A percentile compares a stretch with the other conserved stretches of the same genome.
Evolutionary conservation across 345 rosid species (phyloP).

Genomic region (Eucalyptus cloeziana): DNA sequence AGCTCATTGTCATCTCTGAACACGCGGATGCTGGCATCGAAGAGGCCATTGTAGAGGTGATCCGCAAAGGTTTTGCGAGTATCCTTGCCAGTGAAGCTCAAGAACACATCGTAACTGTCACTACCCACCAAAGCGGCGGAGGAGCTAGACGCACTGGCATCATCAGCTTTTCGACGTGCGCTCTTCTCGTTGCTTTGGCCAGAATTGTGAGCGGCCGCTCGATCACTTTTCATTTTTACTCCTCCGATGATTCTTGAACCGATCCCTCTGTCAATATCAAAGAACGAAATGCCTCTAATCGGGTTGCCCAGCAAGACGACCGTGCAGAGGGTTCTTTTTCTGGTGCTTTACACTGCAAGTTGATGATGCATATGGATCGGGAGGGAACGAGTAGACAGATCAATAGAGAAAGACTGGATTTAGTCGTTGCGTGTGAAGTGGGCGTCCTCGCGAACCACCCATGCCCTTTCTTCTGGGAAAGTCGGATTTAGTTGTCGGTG

Average conservation of each 20-base stretch:
- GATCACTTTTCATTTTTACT: neutral
- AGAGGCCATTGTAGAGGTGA: neutral
- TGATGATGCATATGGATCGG: too few relatives aligned
- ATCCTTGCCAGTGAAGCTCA: neutral
- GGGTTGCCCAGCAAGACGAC: neutral
- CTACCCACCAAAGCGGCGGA: fast-evolving
- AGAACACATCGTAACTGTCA: neutral
- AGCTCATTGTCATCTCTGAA: neutral
- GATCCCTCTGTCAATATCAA: fast-evolving
- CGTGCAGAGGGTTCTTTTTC: too few relatives aligned
- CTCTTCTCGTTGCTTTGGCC: neutral
- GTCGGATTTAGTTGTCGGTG: fast-evolving
- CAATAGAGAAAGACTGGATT: neutral
- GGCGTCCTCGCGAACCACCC: neutral
- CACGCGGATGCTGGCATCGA: neutral
- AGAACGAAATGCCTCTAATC: neutral
- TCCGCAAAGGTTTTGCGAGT: neutral
- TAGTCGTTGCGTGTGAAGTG: neutral
- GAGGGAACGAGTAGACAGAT: neutral
- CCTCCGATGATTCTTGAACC: fast-evolving
- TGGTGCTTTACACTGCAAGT: too few relatives aligned
- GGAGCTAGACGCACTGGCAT: fast-evolving
- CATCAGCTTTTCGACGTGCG: fast-evolving
- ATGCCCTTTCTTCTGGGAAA: too few relatives aligned
- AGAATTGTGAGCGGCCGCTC: fast-evolving